These are phyloP conservation scores for Ophiobolus disseminans DNA, from an alignment of 2,329 filamentous ascomycete species.

Conservation along the genomic window DNA sequence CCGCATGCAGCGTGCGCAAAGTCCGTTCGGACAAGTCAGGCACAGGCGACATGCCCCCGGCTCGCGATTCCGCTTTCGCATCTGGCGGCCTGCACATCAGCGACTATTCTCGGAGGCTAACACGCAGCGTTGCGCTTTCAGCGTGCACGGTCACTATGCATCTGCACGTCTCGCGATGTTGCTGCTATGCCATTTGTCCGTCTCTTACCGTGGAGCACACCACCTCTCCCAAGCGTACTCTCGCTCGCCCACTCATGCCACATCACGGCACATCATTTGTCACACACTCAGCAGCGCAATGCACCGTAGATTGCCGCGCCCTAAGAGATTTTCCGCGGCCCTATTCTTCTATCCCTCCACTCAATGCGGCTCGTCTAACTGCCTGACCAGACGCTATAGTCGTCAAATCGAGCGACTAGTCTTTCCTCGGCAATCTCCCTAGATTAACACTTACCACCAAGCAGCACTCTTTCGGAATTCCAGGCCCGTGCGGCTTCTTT, in stretches of 20 bases:
- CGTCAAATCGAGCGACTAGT: constrained; percentile 8
- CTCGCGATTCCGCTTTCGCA: background rate
- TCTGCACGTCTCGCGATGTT: background rate
- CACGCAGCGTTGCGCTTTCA: background rate
- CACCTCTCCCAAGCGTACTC: background rate
- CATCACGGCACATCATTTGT: constrained; percentile 1
- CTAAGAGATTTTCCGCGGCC: constrained; percentile 7
- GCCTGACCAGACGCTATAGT: constrained; percentile 6
- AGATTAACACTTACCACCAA: constrained; percentile 15
- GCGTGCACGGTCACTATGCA: background rate
- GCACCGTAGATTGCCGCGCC: constrained; percentile 11
- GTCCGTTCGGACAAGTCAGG: background rate
- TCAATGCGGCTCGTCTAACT: constrained; percentile 2
- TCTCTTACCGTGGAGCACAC: constrained; percentile 2
- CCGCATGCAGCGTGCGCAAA: background rate
- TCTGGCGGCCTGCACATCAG: background rate
- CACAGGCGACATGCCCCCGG: background rate
- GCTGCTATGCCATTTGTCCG: background rate
- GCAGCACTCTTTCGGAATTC: constrained; percentile 10
- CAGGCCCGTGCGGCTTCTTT: constrained; percentile 19
- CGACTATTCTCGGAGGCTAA: background rate
- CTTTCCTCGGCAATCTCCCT: constrained; percentile 21
- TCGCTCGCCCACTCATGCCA: constrained; percentile 3
- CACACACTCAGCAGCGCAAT: constrained; percentile 6
- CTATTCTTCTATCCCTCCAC: constrained; percentile 1